Base-by-base conservation (phyloP, 768 basidiomycete species). In the Dioszegia crocea region DNA sequence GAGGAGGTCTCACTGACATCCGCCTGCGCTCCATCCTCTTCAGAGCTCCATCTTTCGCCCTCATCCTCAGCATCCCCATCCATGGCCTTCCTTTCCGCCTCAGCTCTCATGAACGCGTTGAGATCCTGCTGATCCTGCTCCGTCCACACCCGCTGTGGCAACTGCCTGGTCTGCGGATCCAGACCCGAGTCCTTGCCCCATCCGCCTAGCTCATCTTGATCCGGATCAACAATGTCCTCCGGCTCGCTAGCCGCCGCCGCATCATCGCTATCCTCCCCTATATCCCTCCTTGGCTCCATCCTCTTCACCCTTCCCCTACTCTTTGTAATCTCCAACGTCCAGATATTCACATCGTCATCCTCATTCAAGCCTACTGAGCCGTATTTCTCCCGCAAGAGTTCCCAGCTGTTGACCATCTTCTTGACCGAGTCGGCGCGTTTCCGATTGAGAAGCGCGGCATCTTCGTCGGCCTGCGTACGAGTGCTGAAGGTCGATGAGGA, bases 301-400 rank as follows among this genome's bases (percentile, higher is more conserved):
- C 48, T 47, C n/a, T 53, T 23, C 26, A 73, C 33, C 36, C 54
- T 59, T 24, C 71, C 71, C 39, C 68, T 27, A 59, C 68, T 57
- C 30, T 33, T 63, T 9, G 64, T 49, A 3, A 73, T 55, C 48
- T 60, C 19, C 11, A 62, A 66, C 1, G 68, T 68, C 4, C 49
- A 21, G 19, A 73, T 19, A 52, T 73, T 66, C 39, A 73, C 63
- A 47, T 73, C 71, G 50, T 73, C 71, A 43, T 73, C 71, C 11
- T 70, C 68, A 21, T 73, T 65, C 38, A 60, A 41, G 4, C 33
- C 26, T 12, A 70, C 49, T 21, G 51, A 36, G 12, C 60, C 61
- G 45, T 68, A 70, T 46, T 67, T 70, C 40, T 70, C 68, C 11
- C 45, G 27, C 4, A 73, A 29, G n/a, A 50, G 47, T 3, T 66